These are phyloP conservation scores for Carex cristatella DNA, from an alignment of 176 grass and related monocot species.

Conservation along the genomic window DNA sequence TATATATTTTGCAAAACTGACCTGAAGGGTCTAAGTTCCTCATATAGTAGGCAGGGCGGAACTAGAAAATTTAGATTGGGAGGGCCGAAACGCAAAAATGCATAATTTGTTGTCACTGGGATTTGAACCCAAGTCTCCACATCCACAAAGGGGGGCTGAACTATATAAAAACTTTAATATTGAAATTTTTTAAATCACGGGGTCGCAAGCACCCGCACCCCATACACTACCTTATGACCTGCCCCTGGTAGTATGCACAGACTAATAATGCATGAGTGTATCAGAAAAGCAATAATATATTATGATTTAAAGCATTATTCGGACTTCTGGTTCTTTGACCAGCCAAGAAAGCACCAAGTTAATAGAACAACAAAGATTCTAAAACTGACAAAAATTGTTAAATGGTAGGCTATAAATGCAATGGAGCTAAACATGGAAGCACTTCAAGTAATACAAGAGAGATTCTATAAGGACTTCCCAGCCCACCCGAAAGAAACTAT, in stretches of 20 bases:
- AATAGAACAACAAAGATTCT: neutral
- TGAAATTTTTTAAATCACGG: no score
- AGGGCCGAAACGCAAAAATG: no score
- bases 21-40: neutral
- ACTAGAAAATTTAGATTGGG: no score
- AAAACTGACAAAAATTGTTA: neutral
- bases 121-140: no score
- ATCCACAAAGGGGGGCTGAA: no score
- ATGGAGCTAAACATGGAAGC: conserved; percentile 93
- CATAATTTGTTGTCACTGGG: no score
- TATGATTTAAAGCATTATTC: neutral
- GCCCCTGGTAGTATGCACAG: neutral
- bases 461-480: conserved; percentile 81
- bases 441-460: conserved; percentile 71
- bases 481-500: conserved; percentile 59
- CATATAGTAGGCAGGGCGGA: neutral
- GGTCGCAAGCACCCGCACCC: no score
- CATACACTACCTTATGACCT: no score
- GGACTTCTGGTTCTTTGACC: neutral
- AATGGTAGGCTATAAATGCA: conserved; percentile 70
- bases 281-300: neutral
- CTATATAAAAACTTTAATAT: no score
- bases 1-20: neutral
- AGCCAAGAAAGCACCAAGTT: neutral
- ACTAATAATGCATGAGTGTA: neutral